phyloP scores from a whole-genome alignment of 1,139 yeast genomes.

The Yamadazyma taylorii region DNA sequence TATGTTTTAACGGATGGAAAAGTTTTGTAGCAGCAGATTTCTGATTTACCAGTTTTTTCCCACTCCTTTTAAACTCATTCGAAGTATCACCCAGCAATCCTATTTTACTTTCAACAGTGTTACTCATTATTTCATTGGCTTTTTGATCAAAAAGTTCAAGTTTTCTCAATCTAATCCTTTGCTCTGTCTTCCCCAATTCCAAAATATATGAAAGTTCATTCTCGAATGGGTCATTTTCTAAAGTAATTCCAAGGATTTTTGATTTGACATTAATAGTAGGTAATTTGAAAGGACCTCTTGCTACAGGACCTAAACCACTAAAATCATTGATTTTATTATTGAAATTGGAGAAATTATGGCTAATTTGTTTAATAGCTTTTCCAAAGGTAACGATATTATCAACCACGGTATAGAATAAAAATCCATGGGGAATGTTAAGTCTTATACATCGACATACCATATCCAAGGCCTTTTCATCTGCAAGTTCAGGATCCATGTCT shows the following conservation, averaged over 20 bases:
- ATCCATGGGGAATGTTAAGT: slow-evolving; percentile 57
- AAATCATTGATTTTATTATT: slow-evolving; percentile 38
- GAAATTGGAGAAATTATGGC: slow-evolving; percentile 48
- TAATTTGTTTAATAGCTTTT: slow-evolving; percentile 59
- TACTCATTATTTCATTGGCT: slow-evolving; percentile 17
- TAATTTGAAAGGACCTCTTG: slow-evolving; percentile 27
- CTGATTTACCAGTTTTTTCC: not conserved
- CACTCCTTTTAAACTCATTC: not conserved
- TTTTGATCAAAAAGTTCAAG: slow-evolving; percentile 31
- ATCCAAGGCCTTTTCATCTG: slow-evolving; percentile 16
- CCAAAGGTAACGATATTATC: slow-evolving; percentile 64
- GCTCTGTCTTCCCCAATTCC: slow-evolving; percentile 41
- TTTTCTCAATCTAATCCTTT: slow-evolving; percentile 32
- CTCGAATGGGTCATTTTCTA: slow-evolving; percentile 48
- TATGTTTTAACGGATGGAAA: not conserved
- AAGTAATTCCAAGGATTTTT: slow-evolving; percentile 32
- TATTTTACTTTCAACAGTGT: slow-evolving; percentile 21
- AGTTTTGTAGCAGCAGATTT: not conserved
- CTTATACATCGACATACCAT: slow-evolving; percentile 30
- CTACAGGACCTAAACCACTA: slow-evolving; percentile 35
- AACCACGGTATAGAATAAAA: slow-evolving; percentile 61
- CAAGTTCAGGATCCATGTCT: slow-evolving; percentile 19
- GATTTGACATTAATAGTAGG: slow-evolving; percentile 35
- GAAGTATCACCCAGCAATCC: slow-evolving; percentile 7
- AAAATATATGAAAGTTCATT: slow-evolving; percentile 38